Evolutionary conservation across 768 basidiomycete species (phyloP), one percentile per base, ranked within the genome.

Genomic region (Tulasnella calospora): DNA sequence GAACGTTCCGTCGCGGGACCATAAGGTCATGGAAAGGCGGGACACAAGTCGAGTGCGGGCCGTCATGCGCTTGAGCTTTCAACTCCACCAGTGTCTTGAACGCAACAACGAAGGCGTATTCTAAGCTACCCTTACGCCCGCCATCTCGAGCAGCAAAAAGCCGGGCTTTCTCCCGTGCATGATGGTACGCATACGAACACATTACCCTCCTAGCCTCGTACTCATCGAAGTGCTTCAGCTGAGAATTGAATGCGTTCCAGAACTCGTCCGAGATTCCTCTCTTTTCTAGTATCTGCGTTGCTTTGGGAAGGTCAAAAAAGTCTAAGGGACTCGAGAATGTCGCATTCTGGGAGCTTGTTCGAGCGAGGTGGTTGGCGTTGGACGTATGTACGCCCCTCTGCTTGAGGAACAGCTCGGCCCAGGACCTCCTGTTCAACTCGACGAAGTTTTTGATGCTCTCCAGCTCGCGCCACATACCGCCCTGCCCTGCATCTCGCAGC

Each of bases 121-220:
- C 69, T 4, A 71, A 40, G 69, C 69, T 71, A 23, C 19, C 19
- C 30, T 40, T 21, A 3, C 27, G 17, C 17, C 69, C 30, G 8
- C n/a, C 4, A 13, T n/a, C 3, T n/a, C 19, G 3, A 55, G 51
- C 15, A 55, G 51, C 15, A n/a, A n/a, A n/a, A n/a, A n/a, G n/a
- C 51, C 13, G 51, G 15, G 51, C 51, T 17, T 55, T 17, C n/a
- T 82, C 76, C 55, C 80, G 80, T 79, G 87, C 87, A 76, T 85
- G 83, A 1, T 83, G 47, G 81, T 90, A 90, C 0, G 88, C 89
- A 74, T 86, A 89, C 40, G 89, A 89, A 8, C 89, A 89, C 79
- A 86, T 86, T 72, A 90, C 78, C 4, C 84, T 82, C 13, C 82
- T 81, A 3, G 86, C 82, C 23, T 83, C 82, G 51, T 77, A 57